These are phyloP conservation scores for Verticillium longisporum DNA, from an alignment of 2,329 filamentous ascomycete genomes.

Conservation along the genomic window DNA sequence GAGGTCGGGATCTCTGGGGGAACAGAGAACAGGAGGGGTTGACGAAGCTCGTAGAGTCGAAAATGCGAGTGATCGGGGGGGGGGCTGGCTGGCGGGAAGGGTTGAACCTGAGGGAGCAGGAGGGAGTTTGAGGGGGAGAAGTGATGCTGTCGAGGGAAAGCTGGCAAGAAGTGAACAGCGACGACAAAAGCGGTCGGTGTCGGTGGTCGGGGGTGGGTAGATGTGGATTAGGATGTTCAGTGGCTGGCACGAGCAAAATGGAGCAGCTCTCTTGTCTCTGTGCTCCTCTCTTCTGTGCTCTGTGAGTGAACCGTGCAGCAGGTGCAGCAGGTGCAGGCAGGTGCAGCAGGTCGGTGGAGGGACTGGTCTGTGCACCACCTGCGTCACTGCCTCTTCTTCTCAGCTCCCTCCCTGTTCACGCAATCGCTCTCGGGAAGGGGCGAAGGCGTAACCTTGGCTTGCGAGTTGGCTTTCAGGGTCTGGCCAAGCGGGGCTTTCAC, in stretches of 20 bases:
- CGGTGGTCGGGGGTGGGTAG: background rate
- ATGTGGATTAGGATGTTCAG: background rate
- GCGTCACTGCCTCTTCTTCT: background rate
- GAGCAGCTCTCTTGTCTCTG: background rate
- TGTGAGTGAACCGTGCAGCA: background rate
- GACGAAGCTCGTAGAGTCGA: background rate
- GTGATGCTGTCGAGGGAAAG: background rate
- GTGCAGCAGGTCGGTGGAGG: too few species aligned
- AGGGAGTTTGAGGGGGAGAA: background rate
- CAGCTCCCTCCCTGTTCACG: background rate
- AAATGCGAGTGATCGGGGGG: background rate
- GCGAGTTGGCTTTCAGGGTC: background rate
- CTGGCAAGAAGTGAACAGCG: conserved; percentile 1
- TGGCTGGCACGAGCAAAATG: background rate
- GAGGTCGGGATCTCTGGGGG: background rate
- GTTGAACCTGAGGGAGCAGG: background rate
- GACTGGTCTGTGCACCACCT: background rate
- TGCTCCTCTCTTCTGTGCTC: background rate
- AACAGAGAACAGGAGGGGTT: background rate
- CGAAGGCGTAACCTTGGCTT: background rate
- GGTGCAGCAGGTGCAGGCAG: too few species aligned
- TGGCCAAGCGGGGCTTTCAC: background rate
- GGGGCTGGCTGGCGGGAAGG: background rate
- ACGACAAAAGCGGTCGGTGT: conserved; percentile 3
- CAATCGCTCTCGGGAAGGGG: background rate